Base-by-base conservation (phyloP, 2,329 filamentous ascomycete species). In the Scedosporium dehoogii region DNA sequence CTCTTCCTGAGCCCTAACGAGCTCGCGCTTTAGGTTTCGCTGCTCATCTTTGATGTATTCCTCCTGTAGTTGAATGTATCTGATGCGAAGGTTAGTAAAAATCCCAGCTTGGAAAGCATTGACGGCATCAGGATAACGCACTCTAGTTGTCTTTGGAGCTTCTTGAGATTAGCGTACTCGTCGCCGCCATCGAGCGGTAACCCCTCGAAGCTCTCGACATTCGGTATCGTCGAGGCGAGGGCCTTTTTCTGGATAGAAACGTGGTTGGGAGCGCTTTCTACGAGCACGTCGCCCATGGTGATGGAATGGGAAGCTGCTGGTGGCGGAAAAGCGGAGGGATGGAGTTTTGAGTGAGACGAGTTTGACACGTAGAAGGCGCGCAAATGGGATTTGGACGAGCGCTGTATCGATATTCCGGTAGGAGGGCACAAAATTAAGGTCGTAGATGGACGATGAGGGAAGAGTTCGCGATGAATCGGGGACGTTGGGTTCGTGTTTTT, bases 31-130 rank as follows among this genome's bases (percentile, higher is more conserved):
- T 75, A 99, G 78, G 78, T 92, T 97, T 80, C 91, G 88, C 80
- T 99, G 94, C 82, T 99, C 94, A 85, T 99, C 94, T 81, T 99
- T 99, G 86, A 99, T 99, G 78, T 99, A 99, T 75, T 99, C 94
- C 78, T 99, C 94, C 79, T 99, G 94, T 70, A 99, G 84, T 77
- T 97, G 91, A 74, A 97, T 96, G 76, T 96, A 91, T 75, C 88
- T 67, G 63, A 66, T 64, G 16, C 9, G 6, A 46, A 53, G 64
- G 71, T 14, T 27, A n/a, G n/a, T n/a, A 21, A 16, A 4, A 7
- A 18, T 18, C 9, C 4, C 3, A 6, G 25, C 14, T 29, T 29
- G 55, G 55, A 58, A 41, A 58, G 29, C 56, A 10, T 58, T 21
- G 29, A 25, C 29, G 62, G 25, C 42, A n/a, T 10, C 23, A 33